Evolutionary conservation across 805 yeast genomes (phyloP), one percentile per base, ranked within the genome.

Genomic region (Groenewaldozyma salmanticensis): DNA sequence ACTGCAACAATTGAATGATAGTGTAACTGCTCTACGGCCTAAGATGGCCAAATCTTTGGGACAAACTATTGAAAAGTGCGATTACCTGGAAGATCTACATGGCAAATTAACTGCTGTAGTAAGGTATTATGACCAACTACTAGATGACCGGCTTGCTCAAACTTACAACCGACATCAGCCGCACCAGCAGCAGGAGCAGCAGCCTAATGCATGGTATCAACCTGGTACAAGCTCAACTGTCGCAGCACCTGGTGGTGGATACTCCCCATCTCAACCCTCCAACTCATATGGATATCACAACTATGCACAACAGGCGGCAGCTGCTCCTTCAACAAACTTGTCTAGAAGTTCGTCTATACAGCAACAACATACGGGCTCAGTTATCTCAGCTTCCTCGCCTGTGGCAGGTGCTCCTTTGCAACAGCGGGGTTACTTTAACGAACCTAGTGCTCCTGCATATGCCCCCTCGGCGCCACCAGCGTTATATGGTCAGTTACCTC

Each of bases 81-180:
- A 85, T 39, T 59, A 62, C 17, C 71, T 79, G 46, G 71, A 81
- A 47, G 84, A 81, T 37, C 67, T 83, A 75, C 85, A 82, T 61
- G 74, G 81, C 37, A 85, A 87, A 52, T 71, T 87, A 41, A 79
- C 82, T 41, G 78, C 86, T 4, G 79, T 85, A 24, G 73, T 78
- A 54, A 71, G 81, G 46, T 65, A 81, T n/a, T 87, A 86, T 52
- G 94, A 86, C 57, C 74, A 72, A 45, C 69, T 81, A 38, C 65
- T 86, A 44, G 94, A 87, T 44, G 62, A 67, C 21, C 59, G 78
- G 55, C 59, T 70, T 47, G 58, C 67, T 52, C 56, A 62, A 44
- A 59, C 73, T 48, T 52, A 64, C 31, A 45, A 38, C 21, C 44
- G 47, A 32, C 49, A 24, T 13, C 29, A 24, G 29, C 29, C 7